These are phyloP conservation scores for Pleodorina starrii DNA, from an alignment of 139 green algal genomes.

Conservation along the genomic window DNA sequence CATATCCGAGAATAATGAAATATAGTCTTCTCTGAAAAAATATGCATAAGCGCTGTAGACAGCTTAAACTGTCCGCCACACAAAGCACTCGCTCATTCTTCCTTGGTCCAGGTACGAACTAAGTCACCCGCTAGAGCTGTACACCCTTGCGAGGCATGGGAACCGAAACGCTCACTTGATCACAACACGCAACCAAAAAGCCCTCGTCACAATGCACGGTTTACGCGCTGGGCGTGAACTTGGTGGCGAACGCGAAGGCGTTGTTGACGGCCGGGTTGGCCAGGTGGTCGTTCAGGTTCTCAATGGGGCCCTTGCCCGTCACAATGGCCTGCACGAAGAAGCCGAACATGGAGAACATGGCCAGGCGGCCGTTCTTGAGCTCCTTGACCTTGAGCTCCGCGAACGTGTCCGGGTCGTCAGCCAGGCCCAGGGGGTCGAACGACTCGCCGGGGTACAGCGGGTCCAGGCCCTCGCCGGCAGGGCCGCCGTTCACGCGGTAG, in stretches of 20 bases:
- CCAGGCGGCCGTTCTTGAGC: conserved; percentile 82
- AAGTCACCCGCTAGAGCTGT: no score
- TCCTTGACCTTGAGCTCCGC: conserved; percentile 89
- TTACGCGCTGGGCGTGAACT: conserved; percentile 71
- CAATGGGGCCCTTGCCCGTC: conserved; percentile 78
- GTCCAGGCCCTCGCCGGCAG: conserved; percentile 85
- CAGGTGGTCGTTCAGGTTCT: conserved; percentile 85
- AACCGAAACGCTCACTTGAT: no score
- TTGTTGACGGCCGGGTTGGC: conserved; percentile 81
- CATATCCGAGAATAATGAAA: no score
- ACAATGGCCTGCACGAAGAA: conserved; percentile 85
- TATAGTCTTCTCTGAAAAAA: no score
- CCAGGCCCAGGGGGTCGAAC: conserved; percentile 95
- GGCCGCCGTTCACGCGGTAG: conserved; percentile 96
- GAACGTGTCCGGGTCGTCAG: conserved; percentile 90
- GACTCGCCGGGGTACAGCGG: conserved; percentile 92
- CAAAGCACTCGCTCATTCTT: no score
- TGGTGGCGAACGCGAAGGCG: conserved; percentile 76
- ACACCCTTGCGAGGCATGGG: no score
- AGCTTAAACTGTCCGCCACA: no score
- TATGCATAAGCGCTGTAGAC: no score
- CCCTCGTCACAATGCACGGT: no score
- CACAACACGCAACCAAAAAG: no score
- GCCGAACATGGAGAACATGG: conserved; percentile 95
- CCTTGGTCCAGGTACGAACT: no score